Percentiles rank a stretch among this genome's conserved stretches.
Conservation (phyloP, 106 monocot genomes). For the Triglochin maritima region DNA sequence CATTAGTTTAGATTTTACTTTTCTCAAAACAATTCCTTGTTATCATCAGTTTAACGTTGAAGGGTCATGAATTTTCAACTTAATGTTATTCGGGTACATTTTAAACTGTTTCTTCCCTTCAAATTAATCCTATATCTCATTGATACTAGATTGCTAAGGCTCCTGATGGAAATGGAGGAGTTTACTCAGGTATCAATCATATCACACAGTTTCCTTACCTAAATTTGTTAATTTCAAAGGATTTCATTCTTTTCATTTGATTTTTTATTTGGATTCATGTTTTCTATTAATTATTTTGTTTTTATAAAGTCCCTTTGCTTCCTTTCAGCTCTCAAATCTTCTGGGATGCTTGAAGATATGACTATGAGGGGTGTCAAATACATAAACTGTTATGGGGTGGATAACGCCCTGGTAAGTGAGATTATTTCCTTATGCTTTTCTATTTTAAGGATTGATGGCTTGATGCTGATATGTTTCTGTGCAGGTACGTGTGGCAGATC, state of each 20-base stretch:
- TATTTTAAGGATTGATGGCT: not conserved
- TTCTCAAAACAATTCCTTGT: too few relatives aligned
- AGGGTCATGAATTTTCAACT: too few relatives aligned
- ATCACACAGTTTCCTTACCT: too few relatives aligned
- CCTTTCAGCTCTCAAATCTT: conserved; percentile 72
- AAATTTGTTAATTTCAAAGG: too few relatives aligned
- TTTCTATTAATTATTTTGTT: too few relatives aligned
- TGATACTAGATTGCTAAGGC: conserved; percentile 70
- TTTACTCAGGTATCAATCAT: conserved; percentile 65
- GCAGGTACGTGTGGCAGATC: conserved; percentile 97
- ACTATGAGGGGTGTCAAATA: conserved; percentile 81
- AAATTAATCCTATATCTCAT: too few relatives aligned
- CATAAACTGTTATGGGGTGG: conserved; percentile 93
- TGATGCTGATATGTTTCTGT: conserved; percentile 9
- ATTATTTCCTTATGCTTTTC: not conserved
- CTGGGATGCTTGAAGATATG: conserved; percentile 92
- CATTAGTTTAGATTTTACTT: too few relatives aligned
- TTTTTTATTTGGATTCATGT: too few relatives aligned
- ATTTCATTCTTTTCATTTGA: not conserved
- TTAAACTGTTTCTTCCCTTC: too few relatives aligned
- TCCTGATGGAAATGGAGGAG: conserved; percentile 99
- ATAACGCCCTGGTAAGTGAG: conserved; percentile 61
- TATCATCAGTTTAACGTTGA: too few relatives aligned
- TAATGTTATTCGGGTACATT: too few relatives aligned
- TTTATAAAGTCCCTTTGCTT: too few relatives aligned